phyloP scores from a whole-genome alignment of 2,329 filamentous ascomycete genomes.

The Sporothrix variecibatus region DNA sequence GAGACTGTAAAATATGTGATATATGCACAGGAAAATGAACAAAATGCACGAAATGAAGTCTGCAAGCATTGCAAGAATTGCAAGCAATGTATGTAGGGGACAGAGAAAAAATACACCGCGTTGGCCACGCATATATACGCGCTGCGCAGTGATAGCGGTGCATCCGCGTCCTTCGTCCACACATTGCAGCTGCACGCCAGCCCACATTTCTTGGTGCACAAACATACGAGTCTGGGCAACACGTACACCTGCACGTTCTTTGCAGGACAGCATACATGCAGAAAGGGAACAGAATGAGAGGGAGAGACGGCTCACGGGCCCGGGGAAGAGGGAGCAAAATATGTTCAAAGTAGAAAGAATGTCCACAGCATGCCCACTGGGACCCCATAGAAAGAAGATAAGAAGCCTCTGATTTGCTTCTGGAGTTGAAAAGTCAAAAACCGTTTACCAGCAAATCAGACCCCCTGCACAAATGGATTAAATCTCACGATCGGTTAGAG shows the following conservation, averaged over 20 bases:
- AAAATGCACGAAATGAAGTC: not conserved
- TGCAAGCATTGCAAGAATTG: not conserved
- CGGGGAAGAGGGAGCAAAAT: not conserved
- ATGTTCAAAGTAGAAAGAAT: not conserved
- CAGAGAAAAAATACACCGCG: not conserved
- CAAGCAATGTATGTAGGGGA: not conserved
- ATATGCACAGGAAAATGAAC: not conserved
- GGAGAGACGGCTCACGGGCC: not conserved
- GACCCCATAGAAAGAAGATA: not conserved
- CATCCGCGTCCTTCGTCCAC: not conserved
- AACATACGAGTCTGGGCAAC: not conserved
- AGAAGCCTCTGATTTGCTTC: constrained; percentile 1
- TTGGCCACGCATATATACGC: constrained; percentile 17
- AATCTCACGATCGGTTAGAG: not conserved
- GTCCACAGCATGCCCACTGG: not conserved
- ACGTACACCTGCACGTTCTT: not conserved
- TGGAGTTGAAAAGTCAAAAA: not conserved
- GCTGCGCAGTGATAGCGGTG: constrained; percentile 2
- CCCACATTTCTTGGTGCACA: not conserved
- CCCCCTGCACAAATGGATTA: not conserved
- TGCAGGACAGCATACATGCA: not conserved
- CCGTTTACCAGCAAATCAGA: not conserved
- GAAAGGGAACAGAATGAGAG: not conserved
- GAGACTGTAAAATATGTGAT: not conserved
- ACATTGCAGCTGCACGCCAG: not conserved